phyloP scores from a whole-genome alignment of 768 basidiomycete genomes.

The Serendipita sp. region DNA sequence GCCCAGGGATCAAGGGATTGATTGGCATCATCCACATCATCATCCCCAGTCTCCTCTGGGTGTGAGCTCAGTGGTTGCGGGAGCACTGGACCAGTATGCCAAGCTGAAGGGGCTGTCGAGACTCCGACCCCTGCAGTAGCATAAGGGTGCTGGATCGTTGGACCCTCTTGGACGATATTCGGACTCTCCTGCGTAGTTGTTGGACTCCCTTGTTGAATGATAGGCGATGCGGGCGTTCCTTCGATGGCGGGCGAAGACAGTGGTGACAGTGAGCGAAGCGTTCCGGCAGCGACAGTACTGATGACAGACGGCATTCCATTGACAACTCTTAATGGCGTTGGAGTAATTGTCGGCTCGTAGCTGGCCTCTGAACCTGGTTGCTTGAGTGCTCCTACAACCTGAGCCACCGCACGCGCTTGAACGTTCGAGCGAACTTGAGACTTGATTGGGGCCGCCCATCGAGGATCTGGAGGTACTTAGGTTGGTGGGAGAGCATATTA shows the following conservation, averaged over 20 bases:
- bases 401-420: slow-evolving; percentile 58
- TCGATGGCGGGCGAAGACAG: slow-evolving; percentile 59
- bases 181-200: no score
- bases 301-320: slow-evolving; percentile 58
- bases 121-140: not conserved
- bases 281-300: slow-evolving; percentile 25
- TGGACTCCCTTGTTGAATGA: slow-evolving; percentile 17
- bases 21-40: slow-evolving; percentile 17
- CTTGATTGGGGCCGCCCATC: slow-evolving; percentile 82
- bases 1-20: slow-evolving; percentile 11
- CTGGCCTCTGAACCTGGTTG: slow-evolving; percentile 20
- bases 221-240: slow-evolving; percentile 25
- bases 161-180: not conserved
- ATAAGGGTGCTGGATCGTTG: not conserved
- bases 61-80: not conserved
- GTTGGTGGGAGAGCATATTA: slow-evolving; percentile 11
- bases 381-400: slow-evolving; percentile 57
- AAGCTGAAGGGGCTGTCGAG: not conserved
- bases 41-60: not conserved
- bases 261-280: slow-evolving; percentile 31
- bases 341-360: slow-evolving; percentile 19
- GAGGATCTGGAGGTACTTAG: slow-evolving; percentile 43
- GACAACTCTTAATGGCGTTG: slow-evolving; percentile 54
- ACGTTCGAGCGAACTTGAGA: slow-evolving; percentile 48
- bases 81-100: not conserved